phyloP scores from a whole-genome alignment of 2,329 filamentous ascomycete species.

The Fusarium coffeatum region DNA sequence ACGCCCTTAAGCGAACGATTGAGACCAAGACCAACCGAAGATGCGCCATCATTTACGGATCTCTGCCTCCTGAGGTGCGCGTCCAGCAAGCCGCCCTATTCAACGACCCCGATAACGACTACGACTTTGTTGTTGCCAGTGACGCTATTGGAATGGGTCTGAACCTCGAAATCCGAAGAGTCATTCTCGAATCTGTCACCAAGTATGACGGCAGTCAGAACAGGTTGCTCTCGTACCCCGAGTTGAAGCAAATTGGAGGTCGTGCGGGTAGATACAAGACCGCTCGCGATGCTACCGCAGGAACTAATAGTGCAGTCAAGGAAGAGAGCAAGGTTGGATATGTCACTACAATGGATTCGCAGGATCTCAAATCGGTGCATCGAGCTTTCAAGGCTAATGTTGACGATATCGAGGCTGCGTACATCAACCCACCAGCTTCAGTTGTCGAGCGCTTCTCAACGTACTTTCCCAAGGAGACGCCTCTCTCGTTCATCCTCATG shows the following conservation, averaged over 20 bases:
- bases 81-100: conserved; percentile 92
- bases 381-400: conserved; percentile 72
- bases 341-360: conserved; percentile 80
- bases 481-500: conserved; percentile 84
- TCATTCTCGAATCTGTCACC: conserved; percentile 82
- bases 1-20: conserved; percentile 81
- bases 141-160: conserved; percentile 98
- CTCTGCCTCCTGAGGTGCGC: conserved; percentile 89
- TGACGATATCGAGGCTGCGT: conserved; percentile 75
- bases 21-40: conserved; percentile 80
- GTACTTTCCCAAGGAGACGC: conserved; percentile 84
- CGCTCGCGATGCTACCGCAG: conserved; percentile 54
- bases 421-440: conserved; percentile 76
- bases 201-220: conserved; percentile 75
- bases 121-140: conserved; percentile 92
- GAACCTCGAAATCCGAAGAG: conserved; percentile 89
- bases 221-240: conserved; percentile 73
- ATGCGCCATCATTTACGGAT: conserved; percentile 93
- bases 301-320: conserved; percentile 8
- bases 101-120: conserved; percentile 95
- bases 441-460: conserved; percentile 80
- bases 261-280: conserved; percentile 88
- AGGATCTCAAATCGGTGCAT: conserved; percentile 73
- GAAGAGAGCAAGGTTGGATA: conserved; percentile 68
- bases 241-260: conserved; percentile 95